Conservation (phyloP, 2,329 filamentous ascomycete genomes). For the Nannizziopsis barbatae region DNA sequence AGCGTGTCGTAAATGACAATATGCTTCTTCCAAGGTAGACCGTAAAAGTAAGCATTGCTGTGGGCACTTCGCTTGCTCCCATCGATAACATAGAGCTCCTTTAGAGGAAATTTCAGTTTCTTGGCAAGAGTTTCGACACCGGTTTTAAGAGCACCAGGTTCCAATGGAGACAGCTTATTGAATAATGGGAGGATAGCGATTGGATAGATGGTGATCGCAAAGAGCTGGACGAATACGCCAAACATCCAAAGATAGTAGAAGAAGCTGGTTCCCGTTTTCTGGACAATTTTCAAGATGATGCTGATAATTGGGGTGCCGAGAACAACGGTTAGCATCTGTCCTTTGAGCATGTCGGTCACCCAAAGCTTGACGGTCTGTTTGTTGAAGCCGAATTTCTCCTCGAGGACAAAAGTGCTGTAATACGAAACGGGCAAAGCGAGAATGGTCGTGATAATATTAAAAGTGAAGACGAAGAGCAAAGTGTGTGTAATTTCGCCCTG, state of each 20-base stretch:
- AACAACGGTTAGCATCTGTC: constrained; percentile 66
- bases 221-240: constrained; percentile 75
- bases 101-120: constrained; percentile 79
- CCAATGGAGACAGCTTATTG: constrained; percentile 91
- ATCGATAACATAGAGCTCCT: constrained; percentile 89
- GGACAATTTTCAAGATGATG: constrained; percentile 85
- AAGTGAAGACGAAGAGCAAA: constrained; percentile 80
- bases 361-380: constrained; percentile 89
- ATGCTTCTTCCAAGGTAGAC: constrained; percentile 98
- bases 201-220: constrained; percentile 92
- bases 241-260: constrained; percentile 98
- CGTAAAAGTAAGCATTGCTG: constrained; percentile 92
- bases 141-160: constrained; percentile 77
- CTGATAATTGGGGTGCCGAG: constrained; percentile 81
- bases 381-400: constrained; percentile 97
- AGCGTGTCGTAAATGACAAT: constrained; percentile 98
- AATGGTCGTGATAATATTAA: constrained; percentile 69
- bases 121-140: constrained; percentile 74
- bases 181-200: constrained; percentile 89
- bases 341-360: constrained; percentile 82
- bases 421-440: constrained; percentile 70
- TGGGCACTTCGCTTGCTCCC: constrained; percentile 79
- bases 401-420: constrained; percentile 90
- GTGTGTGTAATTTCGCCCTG: constrained; percentile 83
- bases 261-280: constrained; percentile 86